Base-by-base conservation (phyloP, 345 rosid genomes). In the Lumnitzera littorea region DNA sequence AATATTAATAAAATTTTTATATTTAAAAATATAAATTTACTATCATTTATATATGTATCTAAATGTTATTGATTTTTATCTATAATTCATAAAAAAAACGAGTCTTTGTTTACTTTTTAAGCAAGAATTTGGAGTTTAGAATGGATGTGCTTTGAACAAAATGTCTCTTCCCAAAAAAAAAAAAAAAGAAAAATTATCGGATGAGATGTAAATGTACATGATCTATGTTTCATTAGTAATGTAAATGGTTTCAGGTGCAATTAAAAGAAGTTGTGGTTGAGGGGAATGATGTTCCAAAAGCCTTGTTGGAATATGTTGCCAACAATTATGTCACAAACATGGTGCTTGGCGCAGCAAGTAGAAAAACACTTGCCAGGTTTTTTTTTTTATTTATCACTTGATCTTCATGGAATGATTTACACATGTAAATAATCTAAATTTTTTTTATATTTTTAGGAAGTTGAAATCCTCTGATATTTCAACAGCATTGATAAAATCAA, bases 341-440 rank as follows among this genome's bases (percentile, higher is more conserved):
- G 2, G 91, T 80, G 23, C 20, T 92, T 55, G 96, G 98, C 41
- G 83, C 88, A 65, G 65, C 87, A 10, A 63, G 84, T 17, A 84
- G 77, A 75, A 83, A 71, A 67, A 79, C 83, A 31, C 58, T 92
- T 13, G 72, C 92, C 27, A 87, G 91, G 89, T 85, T 77, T 49
- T 61, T 73, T 16, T 25, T 6, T 17, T 20, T 20, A 20, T 20
- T 20, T 20, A 20, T 20, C 20, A 20, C 20, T 20, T 20, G 20
- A 20, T 20, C 20, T 13, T 36, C 13, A 29, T 24, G 24, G 20
- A 51, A 15, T 57, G 13, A 14, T 29, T 46, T 51, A 17, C 51
- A 31, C 51, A 12, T 7, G 43, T 36, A 36, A 36, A 6, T 7
- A 9, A 36, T 36, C 43, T 36, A 36, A 36, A 36, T 16, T 43